These are phyloP conservation scores for Alternaria brassicae DNA, from an alignment of 2,329 filamentous ascomycete genomes.

Conservation along the genomic window DNA sequence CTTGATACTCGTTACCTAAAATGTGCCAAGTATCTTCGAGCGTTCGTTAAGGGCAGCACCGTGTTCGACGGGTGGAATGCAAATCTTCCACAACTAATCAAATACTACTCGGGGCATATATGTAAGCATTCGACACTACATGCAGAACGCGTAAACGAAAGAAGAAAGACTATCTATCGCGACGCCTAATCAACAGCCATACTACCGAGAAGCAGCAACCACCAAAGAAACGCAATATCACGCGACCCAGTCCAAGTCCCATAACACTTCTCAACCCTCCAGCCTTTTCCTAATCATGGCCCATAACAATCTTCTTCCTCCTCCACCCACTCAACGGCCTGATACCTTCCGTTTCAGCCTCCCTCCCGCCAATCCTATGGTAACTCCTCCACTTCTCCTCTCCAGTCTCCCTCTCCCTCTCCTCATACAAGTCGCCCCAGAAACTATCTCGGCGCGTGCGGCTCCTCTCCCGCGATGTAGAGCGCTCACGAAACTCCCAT, in stretches of 20 bases:
- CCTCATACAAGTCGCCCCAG: constrained; percentile 20
- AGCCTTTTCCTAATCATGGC: neutral
- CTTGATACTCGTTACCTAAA: neutral
- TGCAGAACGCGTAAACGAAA: neutral
- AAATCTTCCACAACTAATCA: neutral
- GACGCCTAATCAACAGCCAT: neutral
- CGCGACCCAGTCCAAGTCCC: neutral
- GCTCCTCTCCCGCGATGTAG: constrained; percentile 13
- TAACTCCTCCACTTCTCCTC: constrained; percentile 34
- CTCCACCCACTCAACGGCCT: constrained; percentile 39
- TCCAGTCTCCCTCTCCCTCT: constrained; percentile 24
- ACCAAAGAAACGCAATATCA: neutral
- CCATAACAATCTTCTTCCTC: constrained; percentile 15
- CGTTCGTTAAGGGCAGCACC: too few species aligned
- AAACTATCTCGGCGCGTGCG: constrained; percentile 15
- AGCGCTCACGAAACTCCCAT: constrained; percentile 36
- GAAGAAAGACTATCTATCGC: neutral
- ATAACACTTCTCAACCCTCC: neutral
- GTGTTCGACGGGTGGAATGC: too few species aligned
- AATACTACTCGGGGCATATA: neutral
- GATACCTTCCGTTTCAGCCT: constrained; percentile 41
- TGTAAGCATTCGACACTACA: neutral
- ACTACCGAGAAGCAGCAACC: neutral
- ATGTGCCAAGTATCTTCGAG: neutral
- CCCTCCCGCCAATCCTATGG: constrained; percentile 29